A percentile compares a stretch with the other conserved stretches of the same genome.
These are phyloP conservation scores for Xylaria curta DNA, from an alignment of 495 filamentous ascomycete genomes.

Conservation along the genomic window DNA sequence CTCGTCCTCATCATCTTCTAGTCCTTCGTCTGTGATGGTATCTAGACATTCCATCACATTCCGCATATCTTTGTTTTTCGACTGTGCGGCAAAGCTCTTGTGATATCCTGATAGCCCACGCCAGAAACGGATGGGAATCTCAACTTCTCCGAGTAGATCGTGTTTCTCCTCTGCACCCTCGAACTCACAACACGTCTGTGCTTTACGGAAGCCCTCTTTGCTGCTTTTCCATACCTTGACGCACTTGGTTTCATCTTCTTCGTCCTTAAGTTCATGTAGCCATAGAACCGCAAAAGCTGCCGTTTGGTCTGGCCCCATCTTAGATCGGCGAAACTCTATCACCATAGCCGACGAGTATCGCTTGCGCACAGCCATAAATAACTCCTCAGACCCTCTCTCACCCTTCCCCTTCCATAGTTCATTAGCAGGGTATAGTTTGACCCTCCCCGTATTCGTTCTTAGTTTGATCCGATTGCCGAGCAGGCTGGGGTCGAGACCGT, in stretches of 20 bases:
- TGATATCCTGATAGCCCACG: conserved; percentile 64
- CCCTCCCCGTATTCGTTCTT: conserved; percentile 56
- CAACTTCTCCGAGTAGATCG: conserved; percentile 61
- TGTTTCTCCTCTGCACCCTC: conserved; percentile 49
- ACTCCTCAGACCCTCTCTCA: conserved; percentile 48
- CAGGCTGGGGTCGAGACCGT: conserved; percentile 51
- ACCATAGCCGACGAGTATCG: conserved; percentile 65
- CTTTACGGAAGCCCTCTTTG: conserved; percentile 53
- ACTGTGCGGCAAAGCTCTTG: conserved; percentile 52
- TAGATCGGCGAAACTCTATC: conserved; percentile 64
- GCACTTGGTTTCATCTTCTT: conserved; percentile 59
- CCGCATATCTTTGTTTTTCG: conserved; percentile 55
- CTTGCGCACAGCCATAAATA: conserved; percentile 64
- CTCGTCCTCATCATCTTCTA: conserved; percentile 44
- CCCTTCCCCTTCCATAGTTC: conserved; percentile 43
- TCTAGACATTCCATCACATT: conserved; percentile 69
- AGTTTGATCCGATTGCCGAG: conserved; percentile 59
- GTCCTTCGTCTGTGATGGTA: conserved; percentile 61
- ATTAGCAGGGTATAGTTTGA: conserved; percentile 59
- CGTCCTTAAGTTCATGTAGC: conserved; percentile 70
- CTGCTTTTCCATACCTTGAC: conserved; percentile 64
- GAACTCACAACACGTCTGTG: conserved; percentile 46
- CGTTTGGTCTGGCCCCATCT: conserved; percentile 57
- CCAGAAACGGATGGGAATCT: conserved; percentile 61
- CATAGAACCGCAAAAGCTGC: conserved; percentile 69